Conservation (phyloP, 148 eudicot genomes). For the Hydrangea macrophylla region DNA sequence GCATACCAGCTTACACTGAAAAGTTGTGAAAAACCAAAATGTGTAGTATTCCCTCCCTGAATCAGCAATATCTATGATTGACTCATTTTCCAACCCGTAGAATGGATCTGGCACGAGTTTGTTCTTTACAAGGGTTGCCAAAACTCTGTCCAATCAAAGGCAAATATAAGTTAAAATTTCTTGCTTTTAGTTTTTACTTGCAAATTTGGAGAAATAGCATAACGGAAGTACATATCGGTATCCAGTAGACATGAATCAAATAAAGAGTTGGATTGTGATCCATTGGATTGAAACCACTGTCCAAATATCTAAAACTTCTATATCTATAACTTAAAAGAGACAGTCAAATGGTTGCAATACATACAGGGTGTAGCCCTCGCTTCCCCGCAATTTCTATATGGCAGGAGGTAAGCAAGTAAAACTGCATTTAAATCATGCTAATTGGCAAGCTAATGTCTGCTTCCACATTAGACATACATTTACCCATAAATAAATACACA, state of each 20-base stretch:
- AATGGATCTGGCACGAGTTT: slow-evolving; percentile 82
- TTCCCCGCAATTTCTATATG: no score
- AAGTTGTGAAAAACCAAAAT: slow-evolving; percentile 85
- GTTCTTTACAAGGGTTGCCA: slow-evolving; percentile 85
- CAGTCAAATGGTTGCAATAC: no score
- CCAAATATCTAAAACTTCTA: no score
- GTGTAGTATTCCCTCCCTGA: slow-evolving; percentile 94
- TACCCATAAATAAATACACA: no score
- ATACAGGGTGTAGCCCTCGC: no score
- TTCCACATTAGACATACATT: no score
- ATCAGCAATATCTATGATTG: slow-evolving; percentile 86
- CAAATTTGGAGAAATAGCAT: not conserved
- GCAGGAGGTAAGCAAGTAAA: no score
- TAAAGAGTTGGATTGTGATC: not conserved
- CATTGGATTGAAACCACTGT: no score
- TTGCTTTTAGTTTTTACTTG: not conserved
- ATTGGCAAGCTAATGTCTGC: no score
- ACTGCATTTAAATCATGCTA: no score
- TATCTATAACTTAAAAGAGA: no score
- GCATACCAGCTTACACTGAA: slow-evolving; percentile 78
- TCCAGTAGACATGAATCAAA: not conserved
- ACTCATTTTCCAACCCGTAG: slow-evolving; percentile 86
- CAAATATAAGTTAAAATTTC: not conserved
- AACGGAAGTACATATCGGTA: not conserved
- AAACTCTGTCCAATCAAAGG: slow-evolving; percentile 53